Base-by-base conservation (phyloP, 257 asterid genomes). In the Lycium ferocissimum region DNA sequence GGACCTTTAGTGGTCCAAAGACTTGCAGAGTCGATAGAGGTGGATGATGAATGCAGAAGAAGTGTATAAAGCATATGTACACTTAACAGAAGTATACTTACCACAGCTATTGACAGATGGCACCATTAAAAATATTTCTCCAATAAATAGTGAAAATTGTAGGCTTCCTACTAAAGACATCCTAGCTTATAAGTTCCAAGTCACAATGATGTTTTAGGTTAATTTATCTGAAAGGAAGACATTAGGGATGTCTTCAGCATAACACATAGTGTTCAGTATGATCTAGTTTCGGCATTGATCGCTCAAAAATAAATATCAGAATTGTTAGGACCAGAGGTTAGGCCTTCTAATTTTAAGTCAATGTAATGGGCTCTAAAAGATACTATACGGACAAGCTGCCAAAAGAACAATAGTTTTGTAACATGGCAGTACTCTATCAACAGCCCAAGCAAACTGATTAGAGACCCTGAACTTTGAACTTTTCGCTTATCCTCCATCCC, bases 321-420 rank as follows among this genome's bases (percentile, higher is more conserved):
- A 67, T 67, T 67, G 49, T 37, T 0, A 35, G 75, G 75, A 67
- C 17, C 9, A 67, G 22, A 35, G 49, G 49, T 7, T 37, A 37
- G 49, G 22, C 75, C 49, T 35, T 67, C 75, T 67, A 67, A 67
- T 67, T 17, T 35, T 65, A 65, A 65, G 72, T 65, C 72, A 33
- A 33, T 65, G 45, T 65, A 65, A 65, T 6, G 37, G 72, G 43
- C 10, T 12, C 13, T 9, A 65, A 65, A 33, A 18, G 72, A 65
- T 12, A 33, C 40, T 26, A 9, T 26, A 26, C 4, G 72, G 72
- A 65, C 72, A 65, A 33, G 70, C 38, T 62, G 70, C 70, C 3
- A 62, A 62, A 20, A 62, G 70, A 62, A 22, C 7, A 62, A 20
- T 62, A 62, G 38, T 62, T 62, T 62, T 26, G 5, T 62, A 62